Conservation (phyloP, 352 stramenopile species). For the Globisporangium takayamanum region DNA sequence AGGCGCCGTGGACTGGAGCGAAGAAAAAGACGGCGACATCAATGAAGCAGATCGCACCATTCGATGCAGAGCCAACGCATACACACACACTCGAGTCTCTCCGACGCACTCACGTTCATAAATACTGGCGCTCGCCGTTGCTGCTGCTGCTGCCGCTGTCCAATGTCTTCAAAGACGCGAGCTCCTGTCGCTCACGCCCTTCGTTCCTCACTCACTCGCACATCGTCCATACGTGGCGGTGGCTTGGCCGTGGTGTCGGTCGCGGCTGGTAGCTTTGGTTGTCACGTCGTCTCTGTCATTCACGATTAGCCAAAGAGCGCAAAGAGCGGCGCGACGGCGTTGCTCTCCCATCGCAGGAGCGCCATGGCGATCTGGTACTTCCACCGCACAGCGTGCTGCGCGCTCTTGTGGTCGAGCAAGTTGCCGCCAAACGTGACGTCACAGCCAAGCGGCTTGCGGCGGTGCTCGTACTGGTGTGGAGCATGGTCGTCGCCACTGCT, state of each 20-base stretch:
- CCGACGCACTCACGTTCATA: constrained; percentile 3
- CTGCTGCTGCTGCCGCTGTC: too few species aligned
- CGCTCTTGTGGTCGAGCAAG: constrained; percentile 40
- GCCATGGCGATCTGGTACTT: constrained; percentile 83
- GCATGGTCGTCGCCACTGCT: constrained; percentile 1
- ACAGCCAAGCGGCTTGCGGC: constrained; percentile 3
- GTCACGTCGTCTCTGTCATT: neutral
- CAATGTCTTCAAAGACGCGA: neutral
- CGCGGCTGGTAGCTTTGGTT: neutral
- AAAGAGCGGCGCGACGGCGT: constrained; percentile 66
- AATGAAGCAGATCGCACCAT: too few species aligned
- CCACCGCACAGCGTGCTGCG: constrained; percentile 59
- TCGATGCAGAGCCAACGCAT: too few species aligned
- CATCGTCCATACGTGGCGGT: too few species aligned
- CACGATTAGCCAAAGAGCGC: constrained; percentile 45
- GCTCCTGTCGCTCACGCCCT: neutral
- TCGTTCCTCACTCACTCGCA: too few species aligned
- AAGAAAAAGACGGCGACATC: too few species aligned
- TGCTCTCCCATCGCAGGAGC: constrained; percentile 72
- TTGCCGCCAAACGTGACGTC: constrained; percentile 54
- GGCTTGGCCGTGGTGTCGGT: too few species aligned
- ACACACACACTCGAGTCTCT: neutral
- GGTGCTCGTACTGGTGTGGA: neutral
- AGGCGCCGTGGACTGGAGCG: too few species aligned
- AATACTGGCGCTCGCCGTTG: neutral